Conservation (phyloP, 2,329 filamentous ascomycete species). For the Trichoderma breve region DNA sequence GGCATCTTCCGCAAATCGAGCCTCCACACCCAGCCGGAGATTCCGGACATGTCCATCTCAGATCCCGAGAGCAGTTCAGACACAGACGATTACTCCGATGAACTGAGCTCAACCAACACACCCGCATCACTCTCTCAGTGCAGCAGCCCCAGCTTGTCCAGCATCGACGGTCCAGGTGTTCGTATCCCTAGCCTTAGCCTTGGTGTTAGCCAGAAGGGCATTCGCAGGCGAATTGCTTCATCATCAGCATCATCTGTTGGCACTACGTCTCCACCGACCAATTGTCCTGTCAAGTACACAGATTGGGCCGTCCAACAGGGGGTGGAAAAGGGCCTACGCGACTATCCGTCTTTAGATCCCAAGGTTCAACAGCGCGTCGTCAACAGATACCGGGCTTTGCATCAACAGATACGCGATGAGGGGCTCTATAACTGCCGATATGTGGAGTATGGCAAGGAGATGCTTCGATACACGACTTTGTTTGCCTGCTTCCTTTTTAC, state of each 20-base stretch:
- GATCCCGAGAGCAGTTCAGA: slow-evolving; percentile 13
- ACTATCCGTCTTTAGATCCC: slow-evolving; percentile 75
- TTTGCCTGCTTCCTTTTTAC: slow-evolving; percentile 61
- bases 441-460: slow-evolving; percentile 72
- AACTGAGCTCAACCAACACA: slow-evolving; percentile 3
- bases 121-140: slow-evolving; percentile 5
- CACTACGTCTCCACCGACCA: slow-evolving; percentile 22
- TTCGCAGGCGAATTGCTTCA: slow-evolving; percentile 11
- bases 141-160: slow-evolving; percentile 5
- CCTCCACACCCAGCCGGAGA: slow-evolving; percentile 20
- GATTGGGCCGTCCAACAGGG: slow-evolving; percentile 26
- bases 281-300: slow-evolving; percentile 66
- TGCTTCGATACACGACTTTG: slow-evolving; percentile 65
- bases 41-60: slow-evolving; percentile 20
- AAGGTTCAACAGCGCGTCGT: slow-evolving; percentile 73
- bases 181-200: background rate
- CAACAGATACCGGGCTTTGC: slow-evolving; percentile 75
- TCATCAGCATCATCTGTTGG: background rate
- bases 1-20: slow-evolving; percentile 32
- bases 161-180: background rate
- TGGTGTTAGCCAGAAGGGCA: background rate
- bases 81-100: slow-evolving; percentile 13
- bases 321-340: slow-evolving; percentile 65
- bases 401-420: slow-evolving; percentile 68
- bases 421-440: slow-evolving; percentile 86